Evolutionary conservation across 495 filamentous ascomycete genomes (phyloP), one percentile per base, ranked within the genome.

Genomic region (Bacidia gigantensis): DNA sequence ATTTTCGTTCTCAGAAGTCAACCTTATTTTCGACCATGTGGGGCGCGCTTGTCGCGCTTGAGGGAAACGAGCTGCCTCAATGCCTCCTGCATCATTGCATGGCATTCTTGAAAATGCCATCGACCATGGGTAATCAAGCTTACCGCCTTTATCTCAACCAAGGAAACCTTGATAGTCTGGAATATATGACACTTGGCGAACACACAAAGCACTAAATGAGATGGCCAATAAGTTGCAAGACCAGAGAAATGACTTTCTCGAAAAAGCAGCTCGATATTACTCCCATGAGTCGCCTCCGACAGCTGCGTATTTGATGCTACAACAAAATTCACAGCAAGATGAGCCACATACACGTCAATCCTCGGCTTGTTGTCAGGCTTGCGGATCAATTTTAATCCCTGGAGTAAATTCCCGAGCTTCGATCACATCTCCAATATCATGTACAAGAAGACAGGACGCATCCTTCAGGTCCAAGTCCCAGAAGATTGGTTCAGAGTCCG

Each of bases 281-380:
- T 22, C 51, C 14, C 11, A n/a, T 23, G 48, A 14, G 20, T 50
- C 47, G 14, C 54, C 58, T 2, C 46, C 50, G 24, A 51, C 48
- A 20, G 53, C 58, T 20, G 54, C 58, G n/a, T 54, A 60, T 23
- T 24, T 60, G 32, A 60, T 55, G 35, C 25, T 54, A 18, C 46
- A 54, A 46, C 45, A 49, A 2, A 44, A 40, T 17, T 32, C n/a
- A n/a, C n/a, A n/a, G n/a, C n/a, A n/a, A n/a, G n/a, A n/a, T n/a
- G n/a, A n/a, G n/a, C n/a, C n/a, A n/a, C n/a, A n/a, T n/a, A n/a
- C n/a, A n/a, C n/a, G n/a, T n/a, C n/a, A n/a, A n/a, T n/a, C n/a
- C n/a, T n/a, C n/a, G n/a, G n/a, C 26, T 1, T 25, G 11, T 22
- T 60, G 58, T 43, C 46, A 44, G 41, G 58, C 47, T 14, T 60